phyloP scores from a whole-genome alignment of 208 protist species.

The Zelonia costaricensis region DNA sequence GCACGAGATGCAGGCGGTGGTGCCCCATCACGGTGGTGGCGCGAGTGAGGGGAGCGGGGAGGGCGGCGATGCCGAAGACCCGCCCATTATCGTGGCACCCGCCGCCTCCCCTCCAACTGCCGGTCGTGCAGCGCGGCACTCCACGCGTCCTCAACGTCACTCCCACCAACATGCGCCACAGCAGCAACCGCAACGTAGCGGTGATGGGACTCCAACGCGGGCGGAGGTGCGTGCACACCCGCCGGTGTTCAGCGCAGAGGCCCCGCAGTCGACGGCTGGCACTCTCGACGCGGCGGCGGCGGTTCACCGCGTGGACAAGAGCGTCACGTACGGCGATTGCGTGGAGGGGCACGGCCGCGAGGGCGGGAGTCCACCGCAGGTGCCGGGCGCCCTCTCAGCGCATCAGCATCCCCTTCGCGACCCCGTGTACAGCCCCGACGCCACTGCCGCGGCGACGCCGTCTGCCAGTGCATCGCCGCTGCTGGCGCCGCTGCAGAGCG shows the following conservation, averaged over 20 bases:
- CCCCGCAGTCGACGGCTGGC: background rate
- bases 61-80: background rate
- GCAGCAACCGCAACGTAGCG: background rate
- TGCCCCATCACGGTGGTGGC: no score
- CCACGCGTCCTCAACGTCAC: no score
- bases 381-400: background rate
- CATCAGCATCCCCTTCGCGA: no score
- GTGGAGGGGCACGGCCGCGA: background rate
- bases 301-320: slow-evolving; percentile 20
- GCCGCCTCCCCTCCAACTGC: no score
- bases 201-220: background rate
- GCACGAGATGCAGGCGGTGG: background rate
- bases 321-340: background rate
- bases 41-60: background rate
- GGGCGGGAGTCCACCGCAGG: background rate
- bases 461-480: slow-evolving; percentile 18
- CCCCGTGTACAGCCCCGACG: background rate
- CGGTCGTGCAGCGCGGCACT: no score
- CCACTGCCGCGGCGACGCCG: background rate
- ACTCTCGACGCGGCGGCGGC: background rate
- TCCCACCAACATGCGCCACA: no score
- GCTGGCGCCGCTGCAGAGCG: slow-evolving; percentile 5
- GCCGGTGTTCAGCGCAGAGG: background rate
- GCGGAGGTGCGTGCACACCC: background rate
- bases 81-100: slow-evolving; percentile 15